Conservation (phyloP, 116 monocot genomes). For the Papilionanthe hybrid region DNA sequence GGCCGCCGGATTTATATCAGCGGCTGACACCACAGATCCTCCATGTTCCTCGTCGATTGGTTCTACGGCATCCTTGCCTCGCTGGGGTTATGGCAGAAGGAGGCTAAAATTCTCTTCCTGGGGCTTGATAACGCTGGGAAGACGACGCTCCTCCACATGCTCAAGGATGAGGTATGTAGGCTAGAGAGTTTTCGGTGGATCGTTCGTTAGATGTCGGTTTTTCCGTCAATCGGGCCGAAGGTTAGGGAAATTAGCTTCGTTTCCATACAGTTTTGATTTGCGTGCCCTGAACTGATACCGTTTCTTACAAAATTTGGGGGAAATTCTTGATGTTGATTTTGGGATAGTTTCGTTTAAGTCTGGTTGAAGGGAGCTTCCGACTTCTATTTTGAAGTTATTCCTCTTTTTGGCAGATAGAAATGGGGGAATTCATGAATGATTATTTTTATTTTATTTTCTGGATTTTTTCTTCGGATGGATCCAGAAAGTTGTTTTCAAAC, state of each 20-base stretch:
- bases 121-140: slow-evolving; percentile 85
- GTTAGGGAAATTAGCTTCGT: neutral
- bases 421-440: neutral
- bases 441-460: neutral
- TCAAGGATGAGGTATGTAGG: slow-evolving; percentile 65
- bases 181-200: too few relatives aligned
- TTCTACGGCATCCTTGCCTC: slow-evolving; percentile 81
- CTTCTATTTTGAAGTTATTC: too few relatives aligned
- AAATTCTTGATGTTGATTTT: neutral
- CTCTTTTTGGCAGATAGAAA: too few relatives aligned
- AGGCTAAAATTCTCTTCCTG: slow-evolving; percentile 81
- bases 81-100: slow-evolving; percentile 83
- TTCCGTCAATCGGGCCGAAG: neutral
- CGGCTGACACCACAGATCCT: neutral
- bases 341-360: neutral
- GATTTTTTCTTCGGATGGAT: neutral
- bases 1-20: neutral
- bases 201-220: neutral
- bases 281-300: neutral
- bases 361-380: too few relatives aligned
- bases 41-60: slow-evolving; percentile 79
- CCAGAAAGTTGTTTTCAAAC: too few relatives aligned
- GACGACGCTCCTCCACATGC: slow-evolving; percentile 86
- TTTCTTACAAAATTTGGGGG: neutral
- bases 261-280: neutral